Percentiles rank a stretch among this genome's conserved stretches.
phyloP scores from a whole-genome alignment of 2,329 filamentous ascomycete species.

The Aspergillus melleus region DNA sequence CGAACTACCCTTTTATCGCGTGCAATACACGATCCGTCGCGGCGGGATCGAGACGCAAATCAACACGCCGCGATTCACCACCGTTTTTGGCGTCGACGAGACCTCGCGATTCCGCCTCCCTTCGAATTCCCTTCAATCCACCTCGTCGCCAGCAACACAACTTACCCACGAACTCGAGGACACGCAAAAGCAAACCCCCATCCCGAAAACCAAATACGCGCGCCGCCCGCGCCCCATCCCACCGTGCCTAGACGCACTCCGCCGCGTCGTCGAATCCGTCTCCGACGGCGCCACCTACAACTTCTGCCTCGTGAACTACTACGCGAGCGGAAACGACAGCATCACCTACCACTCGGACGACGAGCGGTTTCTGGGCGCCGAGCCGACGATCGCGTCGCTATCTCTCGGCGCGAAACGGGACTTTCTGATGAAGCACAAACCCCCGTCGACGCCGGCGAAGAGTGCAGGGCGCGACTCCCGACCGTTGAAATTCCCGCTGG shows the following conservation, averaged over 20 bases:
- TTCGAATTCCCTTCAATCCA: neutral
- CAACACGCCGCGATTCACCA: slow-evolving; percentile 61
- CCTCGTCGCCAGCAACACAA: too few relatives aligned
- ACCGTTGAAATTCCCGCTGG: slow-evolving; percentile 56
- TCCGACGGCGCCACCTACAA: slow-evolving; percentile 64
- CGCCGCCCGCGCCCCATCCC: slow-evolving; percentile 70
- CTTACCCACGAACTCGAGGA: slow-evolving; percentile 35
- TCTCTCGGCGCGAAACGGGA: slow-evolving; percentile 71
- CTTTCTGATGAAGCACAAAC: slow-evolving; percentile 79
- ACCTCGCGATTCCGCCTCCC: slow-evolving; percentile 59
- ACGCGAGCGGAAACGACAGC: slow-evolving; percentile 72
- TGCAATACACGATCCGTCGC: slow-evolving; percentile 71
- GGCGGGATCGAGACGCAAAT: slow-evolving; percentile 64
- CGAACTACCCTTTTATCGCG: slow-evolving; percentile 74
- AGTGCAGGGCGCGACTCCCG: slow-evolving; percentile 31
- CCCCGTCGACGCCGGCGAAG: slow-evolving; percentile 37
- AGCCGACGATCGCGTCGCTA: slow-evolving; percentile 73
- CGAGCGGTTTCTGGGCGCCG: slow-evolving; percentile 69
- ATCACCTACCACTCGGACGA: slow-evolving; percentile 81
- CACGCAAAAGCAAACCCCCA: slow-evolving; percentile 41
- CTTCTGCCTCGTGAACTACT: slow-evolving; percentile 81
- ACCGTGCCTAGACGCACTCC: slow-evolving; percentile 65
- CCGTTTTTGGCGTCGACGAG: slow-evolving; percentile 62
- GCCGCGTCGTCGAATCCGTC: slow-evolving; percentile 62
- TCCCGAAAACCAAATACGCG: slow-evolving; percentile 53